Evolutionary conservation across 352 stramenopile genomes (phyloP), one percentile per base, ranked within the genome.

Genomic region (Thalassiosira sp.): DNA sequence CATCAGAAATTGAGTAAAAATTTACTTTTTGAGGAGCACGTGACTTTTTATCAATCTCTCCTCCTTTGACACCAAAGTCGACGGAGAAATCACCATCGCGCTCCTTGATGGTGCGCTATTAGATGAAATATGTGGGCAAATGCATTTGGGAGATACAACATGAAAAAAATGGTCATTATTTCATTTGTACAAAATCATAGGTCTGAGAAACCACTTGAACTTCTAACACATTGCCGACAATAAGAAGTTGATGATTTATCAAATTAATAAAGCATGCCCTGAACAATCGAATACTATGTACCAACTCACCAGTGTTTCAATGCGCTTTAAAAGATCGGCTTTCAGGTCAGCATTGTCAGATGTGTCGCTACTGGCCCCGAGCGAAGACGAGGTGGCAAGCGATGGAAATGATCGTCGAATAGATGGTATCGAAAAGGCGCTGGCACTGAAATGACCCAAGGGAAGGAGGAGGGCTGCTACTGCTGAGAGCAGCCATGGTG

Each of bases 21-120:
- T 86, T 63, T 0, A 89, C 67, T 64, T 87, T 86, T 69, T 80
- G 58, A 15, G 85, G 85, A 13, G 76, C 74, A 35, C 82, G 65
- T 0, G 56, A 76, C 45, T 77, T 87, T 33, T 67, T 70, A 49
- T 89, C 76, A 5, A 91, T 45, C 61, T 91, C 85, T 13, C 85
- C 85, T 0, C 85, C 85, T 31, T 84, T 88, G 2, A 89, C 76
- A 18, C 85, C 85, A 66, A 89, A 89, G 31, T 89, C 82, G n/a
- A 91, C 62, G 16, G 63, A 59, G 37, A 87, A 76, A 51, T 82
- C 69, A 22, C 85, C 85, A 57, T 89, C 85, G 15, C 60, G 46
- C 31, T 79, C 71, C 64, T 90, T 48, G 6, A 84, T 28, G 2
- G 49, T 53, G 27, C 48, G 31, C 24, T 46, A 18, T 18, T 5